These are phyloP conservation scores for Hyaloscypha hepaticicola DNA, from an alignment of 495 filamentous ascomycete species.

Conservation along the genomic window DNA sequence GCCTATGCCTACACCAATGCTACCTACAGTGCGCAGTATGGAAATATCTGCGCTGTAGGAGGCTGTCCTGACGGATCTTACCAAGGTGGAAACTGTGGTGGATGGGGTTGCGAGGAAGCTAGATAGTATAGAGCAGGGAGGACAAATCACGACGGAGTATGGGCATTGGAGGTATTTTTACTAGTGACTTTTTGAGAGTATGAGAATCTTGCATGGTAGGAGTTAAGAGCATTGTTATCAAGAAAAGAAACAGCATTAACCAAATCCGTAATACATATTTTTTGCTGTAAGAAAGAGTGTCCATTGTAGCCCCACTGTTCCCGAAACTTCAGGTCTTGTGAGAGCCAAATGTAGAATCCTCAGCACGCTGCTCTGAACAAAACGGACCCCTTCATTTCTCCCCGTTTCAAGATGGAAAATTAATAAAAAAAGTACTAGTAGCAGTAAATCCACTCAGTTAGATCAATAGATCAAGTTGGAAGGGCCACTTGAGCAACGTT, in stretches of 20 bases:
- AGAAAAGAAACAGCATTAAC: background rate
- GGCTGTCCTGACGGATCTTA: slow-evolving; percentile 17
- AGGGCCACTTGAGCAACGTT: too few relatives aligned
- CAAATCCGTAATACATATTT: background rate
- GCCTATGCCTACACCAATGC: slow-evolving; percentile 21
- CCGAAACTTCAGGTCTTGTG: background rate
- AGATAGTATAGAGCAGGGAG: background rate
- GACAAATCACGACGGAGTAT: background rate
- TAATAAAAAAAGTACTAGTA: too few relatives aligned
- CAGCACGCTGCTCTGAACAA: background rate
- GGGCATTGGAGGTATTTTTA: background rate
- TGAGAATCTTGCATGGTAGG: background rate
- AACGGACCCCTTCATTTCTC: too few relatives aligned
- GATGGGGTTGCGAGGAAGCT: slow-evolving; percentile 14
- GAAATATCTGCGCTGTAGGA: slow-evolving; percentile 19
- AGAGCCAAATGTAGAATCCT: background rate
- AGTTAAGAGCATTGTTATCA: background rate
- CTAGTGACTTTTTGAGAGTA: too few relatives aligned
- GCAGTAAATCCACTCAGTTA: too few relatives aligned
- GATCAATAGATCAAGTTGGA: too few relatives aligned
- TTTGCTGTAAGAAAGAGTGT: background rate
- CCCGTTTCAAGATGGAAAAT: too few relatives aligned
- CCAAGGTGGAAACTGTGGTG: slow-evolving; percentile 26
- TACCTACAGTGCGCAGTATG: slow-evolving; percentile 12
- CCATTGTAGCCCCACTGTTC: background rate